These are phyloP conservation scores for Novymonas esmeraldas DNA, from an alignment of 208 protist species.

Conservation along the genomic window DNA sequence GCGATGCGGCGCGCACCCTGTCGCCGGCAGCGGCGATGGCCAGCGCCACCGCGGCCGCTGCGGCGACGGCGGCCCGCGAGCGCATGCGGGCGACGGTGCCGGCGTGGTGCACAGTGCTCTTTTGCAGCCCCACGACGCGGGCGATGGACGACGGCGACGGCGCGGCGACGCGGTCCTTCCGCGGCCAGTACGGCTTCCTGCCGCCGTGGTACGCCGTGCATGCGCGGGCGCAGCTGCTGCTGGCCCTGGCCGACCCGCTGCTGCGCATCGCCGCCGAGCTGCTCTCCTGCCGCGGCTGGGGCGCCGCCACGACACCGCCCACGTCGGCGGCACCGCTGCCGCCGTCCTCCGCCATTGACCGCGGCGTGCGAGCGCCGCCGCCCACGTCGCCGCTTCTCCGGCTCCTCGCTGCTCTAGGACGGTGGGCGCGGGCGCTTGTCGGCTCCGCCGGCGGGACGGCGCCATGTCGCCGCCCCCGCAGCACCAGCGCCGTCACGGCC, in stretches of 20 bases:
- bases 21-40: neutral
- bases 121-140: neutral
- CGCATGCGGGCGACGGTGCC: slow-evolving; percentile 10
- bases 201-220: slow-evolving; percentile 40
- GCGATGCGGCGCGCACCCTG: no score
- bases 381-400: no score
- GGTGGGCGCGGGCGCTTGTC: no score
- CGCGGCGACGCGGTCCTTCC: neutral
- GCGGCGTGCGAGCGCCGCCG: no score
- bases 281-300: slow-evolving; percentile 28
- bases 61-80: neutral
- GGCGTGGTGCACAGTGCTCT: slow-evolving; percentile 16
- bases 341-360: no score
- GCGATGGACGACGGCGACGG: neutral
- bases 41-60: neutral
- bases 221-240: slow-evolving; percentile 39
- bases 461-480: no score
- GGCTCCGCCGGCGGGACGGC: no score
- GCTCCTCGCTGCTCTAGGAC: no score
- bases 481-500: neutral
- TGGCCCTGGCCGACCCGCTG: slow-evolving; percentile 34
- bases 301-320: neutral
- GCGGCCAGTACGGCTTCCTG: slow-evolving; percentile 20
- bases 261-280: slow-evolving; percentile 25
- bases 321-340: no score